These are phyloP conservation scores for Eucalyptus victrix DNA, from an alignment of 345 rosid species.

Conservation along the genomic window DNA sequence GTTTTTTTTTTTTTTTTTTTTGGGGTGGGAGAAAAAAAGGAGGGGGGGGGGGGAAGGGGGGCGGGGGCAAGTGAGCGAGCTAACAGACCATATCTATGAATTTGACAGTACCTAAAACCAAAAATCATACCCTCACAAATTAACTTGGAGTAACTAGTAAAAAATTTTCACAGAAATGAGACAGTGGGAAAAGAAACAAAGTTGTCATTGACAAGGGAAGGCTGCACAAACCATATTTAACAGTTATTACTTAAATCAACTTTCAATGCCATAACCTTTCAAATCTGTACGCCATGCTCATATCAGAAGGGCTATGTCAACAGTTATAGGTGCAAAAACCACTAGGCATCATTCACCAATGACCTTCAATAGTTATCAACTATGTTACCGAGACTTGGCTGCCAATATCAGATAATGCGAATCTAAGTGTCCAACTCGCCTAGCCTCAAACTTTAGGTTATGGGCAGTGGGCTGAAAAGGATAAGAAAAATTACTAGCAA, in stretches of 20 bases:
- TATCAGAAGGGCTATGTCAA: not conserved
- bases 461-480: not conserved
- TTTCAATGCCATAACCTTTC: not conserved
- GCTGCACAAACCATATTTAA: not conserved
- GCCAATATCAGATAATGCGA: not conserved
- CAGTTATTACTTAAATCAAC: not conserved
- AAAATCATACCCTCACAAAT: not conserved
- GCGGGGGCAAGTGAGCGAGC: not conserved
- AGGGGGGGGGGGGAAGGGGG: fast-evolving
- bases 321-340: not conserved
- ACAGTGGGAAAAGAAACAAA: not conserved
- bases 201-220: not conserved
- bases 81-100: not conserved
- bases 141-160: not conserved
- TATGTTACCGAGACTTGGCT: not conserved
- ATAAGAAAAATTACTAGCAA: not conserved
- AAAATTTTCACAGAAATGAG: not conserved
- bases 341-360: not conserved
- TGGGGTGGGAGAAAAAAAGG: no score
- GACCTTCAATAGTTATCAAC: not conserved
- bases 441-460: not conserved
- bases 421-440: not conserved
- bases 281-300: not conserved
- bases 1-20: no score
- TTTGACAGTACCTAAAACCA: not conserved